Percentiles rank a stretch among this genome's conserved stretches.
Conservation (phyloP, 441 rosid species). For the Populus trichocarpa region DNA sequence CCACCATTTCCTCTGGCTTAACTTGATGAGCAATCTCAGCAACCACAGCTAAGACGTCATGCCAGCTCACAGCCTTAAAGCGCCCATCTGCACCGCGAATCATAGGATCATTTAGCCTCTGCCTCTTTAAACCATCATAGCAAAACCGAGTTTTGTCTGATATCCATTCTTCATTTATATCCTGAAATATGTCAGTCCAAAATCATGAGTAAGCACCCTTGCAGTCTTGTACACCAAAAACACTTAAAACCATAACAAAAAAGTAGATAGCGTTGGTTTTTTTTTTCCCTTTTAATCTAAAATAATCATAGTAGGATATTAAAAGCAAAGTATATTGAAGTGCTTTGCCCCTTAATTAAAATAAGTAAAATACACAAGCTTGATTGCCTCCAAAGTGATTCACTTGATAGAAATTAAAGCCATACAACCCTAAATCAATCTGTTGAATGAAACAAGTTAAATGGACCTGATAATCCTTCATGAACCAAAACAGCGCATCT, state of each 20-base stretch:
- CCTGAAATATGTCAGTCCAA: constrained; percentile 44
- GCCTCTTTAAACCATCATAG: constrained; percentile 96
- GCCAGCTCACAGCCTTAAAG: constrained; percentile 86
- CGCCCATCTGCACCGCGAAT: constrained; percentile 88
- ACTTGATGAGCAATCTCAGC: constrained; percentile 76
- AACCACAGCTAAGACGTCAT: constrained; percentile 84
- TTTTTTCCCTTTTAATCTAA: background rate
- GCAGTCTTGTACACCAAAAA: constrained; percentile 1
- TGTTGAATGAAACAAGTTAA: background rate
- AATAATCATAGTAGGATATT: background rate
- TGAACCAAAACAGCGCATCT: background rate
- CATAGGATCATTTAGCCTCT: constrained; percentile 97
- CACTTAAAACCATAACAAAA: constrained; percentile 5
- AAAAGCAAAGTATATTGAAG: background rate
- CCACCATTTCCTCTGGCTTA: constrained; percentile 81
- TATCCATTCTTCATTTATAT: constrained; percentile 98
- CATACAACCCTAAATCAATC: background rate
- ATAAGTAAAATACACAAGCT: background rate
- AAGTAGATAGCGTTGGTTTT: background rate
- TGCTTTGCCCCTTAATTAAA: background rate
- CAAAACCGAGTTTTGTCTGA: constrained; percentile 93
- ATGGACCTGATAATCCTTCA: background rate
- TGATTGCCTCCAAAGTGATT: background rate
- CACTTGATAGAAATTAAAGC: background rate
- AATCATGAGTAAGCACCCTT: constrained; percentile 6